These are phyloP conservation scores for Magnaporthiopsis rhizophila DNA, from an alignment of 2,329 filamentous ascomycete genomes.

Conservation along the genomic window DNA sequence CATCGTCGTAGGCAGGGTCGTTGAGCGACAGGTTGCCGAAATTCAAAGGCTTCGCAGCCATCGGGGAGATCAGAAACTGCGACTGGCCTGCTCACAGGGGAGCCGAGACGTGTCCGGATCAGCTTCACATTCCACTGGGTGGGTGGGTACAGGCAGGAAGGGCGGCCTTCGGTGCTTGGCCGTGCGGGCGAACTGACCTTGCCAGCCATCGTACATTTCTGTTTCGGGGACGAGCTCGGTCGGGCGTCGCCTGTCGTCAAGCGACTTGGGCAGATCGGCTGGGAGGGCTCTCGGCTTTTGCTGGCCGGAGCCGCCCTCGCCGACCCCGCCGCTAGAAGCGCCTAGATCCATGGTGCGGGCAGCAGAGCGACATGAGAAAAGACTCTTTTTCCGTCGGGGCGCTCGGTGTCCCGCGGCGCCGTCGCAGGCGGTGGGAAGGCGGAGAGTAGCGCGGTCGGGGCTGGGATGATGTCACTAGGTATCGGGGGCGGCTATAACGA, in stretches of 20 bases:
- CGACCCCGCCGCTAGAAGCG: slow-evolving; percentile 8
- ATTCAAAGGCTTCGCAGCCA: slow-evolving; percentile 72
- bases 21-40: slow-evolving; percentile 78
- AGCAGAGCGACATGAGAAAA: background rate
- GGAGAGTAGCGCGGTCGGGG: too few species aligned
- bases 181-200: slow-evolving; percentile 49
- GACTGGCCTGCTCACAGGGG: slow-evolving; percentile 63
- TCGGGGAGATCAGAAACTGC: slow-evolving; percentile 83
- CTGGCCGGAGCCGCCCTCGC: slow-evolving; percentile 10
- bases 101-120: slow-evolving; percentile 3
- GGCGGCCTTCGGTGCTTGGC: slow-evolving; percentile 4
- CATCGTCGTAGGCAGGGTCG: slow-evolving; percentile 65
- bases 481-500: background rate
- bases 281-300: slow-evolving; percentile 52
- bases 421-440: too few species aligned
- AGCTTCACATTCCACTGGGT: slow-evolving; percentile 1
- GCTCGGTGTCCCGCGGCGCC: too few species aligned
- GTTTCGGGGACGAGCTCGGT: slow-evolving; percentile 68
- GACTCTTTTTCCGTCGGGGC: too few species aligned
- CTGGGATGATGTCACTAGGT: background rate
- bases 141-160: slow-evolving; percentile 7
- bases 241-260: slow-evolving; percentile 74
- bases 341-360: slow-evolving; percentile 5
- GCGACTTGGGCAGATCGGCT: slow-evolving; percentile 77
- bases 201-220: slow-evolving; percentile 98